phyloP scores from a whole-genome alignment of 2,329 filamentous ascomycete species.

The Cytospora mali region DNA sequence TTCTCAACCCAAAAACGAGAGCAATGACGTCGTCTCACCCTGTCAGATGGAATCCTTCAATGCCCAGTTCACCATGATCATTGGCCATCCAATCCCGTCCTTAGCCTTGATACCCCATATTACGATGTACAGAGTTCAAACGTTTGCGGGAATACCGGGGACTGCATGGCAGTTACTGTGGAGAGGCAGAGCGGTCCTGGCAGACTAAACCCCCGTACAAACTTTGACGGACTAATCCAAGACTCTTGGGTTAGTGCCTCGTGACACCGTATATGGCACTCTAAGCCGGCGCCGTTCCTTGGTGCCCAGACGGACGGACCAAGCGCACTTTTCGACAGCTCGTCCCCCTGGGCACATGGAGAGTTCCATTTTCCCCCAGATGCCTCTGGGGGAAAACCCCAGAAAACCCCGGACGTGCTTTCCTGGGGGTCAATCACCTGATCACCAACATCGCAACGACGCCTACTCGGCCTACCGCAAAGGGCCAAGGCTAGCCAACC shows the following conservation, averaged over 20 bases:
- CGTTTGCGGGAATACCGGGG: not conserved
- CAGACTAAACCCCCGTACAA: not conserved
- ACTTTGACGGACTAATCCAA: no score
- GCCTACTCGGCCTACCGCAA: not conserved
- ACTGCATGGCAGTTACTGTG: no score
- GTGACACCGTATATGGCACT: not conserved
- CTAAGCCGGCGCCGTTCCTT: not conserved
- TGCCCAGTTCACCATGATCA: not conserved
- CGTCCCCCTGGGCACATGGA: not conserved
- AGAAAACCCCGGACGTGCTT: not conserved
- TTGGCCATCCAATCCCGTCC: not conserved
- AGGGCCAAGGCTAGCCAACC: not conserved
- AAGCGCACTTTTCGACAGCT: not conserved
- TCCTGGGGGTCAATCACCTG: not conserved
- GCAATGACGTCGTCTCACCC: constrained; percentile 22
- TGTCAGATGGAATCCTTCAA: constrained; percentile 5
- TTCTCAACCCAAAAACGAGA: not conserved
- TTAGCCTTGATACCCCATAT: not conserved
- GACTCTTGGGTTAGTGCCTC: not conserved
- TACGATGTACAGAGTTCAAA: not conserved
- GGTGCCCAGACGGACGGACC: no score
- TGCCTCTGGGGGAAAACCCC: not conserved
- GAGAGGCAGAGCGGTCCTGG: not conserved
- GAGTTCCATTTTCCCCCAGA: constrained; percentile 4
- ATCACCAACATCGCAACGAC: not conserved